Evolutionary conservation across 805 yeast genomes (phyloP).

Genomic region (Pichia heedii): DNA sequence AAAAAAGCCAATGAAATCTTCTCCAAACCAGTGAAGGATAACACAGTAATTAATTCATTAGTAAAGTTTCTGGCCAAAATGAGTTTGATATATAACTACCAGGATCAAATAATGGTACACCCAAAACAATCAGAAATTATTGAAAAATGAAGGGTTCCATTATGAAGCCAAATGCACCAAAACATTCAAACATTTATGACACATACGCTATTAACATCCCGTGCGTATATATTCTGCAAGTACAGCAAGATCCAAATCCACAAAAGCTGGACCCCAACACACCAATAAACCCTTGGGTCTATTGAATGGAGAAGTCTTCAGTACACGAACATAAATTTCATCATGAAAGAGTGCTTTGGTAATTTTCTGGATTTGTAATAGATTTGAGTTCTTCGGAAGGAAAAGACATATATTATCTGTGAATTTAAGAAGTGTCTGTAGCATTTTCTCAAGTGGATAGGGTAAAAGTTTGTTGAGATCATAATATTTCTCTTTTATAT

Average conservation of each 20-base stretch:
- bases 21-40: no score
- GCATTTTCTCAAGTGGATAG: conserved; percentile 34
- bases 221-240: not conserved
- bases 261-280: conserved; percentile 49
- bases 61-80: no score
- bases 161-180: no score
- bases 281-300: conserved; percentile 46
- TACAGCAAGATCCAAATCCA: conserved; percentile 5
- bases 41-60: no score
- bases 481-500: conserved; percentile 33
- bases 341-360: conserved; percentile 38
- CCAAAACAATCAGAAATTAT: no score
- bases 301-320: conserved; percentile 20
- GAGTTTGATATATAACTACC: no score
- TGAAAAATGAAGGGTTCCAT: no score
- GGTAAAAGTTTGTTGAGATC: conserved; percentile 41
- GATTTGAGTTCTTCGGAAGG: conserved; percentile 50
- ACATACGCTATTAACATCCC: no score
- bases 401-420: conserved; percentile 46
- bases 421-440: conserved; percentile 32
- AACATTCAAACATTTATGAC: no score
- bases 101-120: no score
- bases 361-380: conserved; percentile 39
- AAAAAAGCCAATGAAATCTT: no score
- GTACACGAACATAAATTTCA: conserved; percentile 12